phyloP scores from a whole-genome alignment of 2,329 filamentous ascomycete species.

The Neofusicoccum umdonicola region DNA sequence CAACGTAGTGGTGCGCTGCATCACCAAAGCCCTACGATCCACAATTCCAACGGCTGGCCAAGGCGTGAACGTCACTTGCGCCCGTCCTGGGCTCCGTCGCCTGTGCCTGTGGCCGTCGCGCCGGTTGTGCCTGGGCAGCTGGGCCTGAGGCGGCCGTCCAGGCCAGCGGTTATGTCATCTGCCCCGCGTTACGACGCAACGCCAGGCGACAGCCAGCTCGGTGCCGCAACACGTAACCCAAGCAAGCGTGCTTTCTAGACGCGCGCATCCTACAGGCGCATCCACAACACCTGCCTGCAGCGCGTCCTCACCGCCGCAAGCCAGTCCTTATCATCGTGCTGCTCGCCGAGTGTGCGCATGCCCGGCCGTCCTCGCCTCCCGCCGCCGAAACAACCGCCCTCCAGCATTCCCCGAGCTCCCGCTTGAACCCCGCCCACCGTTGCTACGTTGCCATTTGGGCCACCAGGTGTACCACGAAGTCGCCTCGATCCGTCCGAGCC shows the following conservation, averaged over 20 bases:
- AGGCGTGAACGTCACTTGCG: constrained; percentile 1
- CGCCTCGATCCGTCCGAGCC: constrained; percentile 30
- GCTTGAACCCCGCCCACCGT: not conserved
- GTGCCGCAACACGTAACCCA: not conserved
- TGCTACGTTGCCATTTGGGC: constrained; percentile 8
- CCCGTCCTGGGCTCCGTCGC: not conserved
- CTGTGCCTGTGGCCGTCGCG: not conserved
- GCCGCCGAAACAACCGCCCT: constrained; percentile 15
- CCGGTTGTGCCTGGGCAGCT: not conserved
- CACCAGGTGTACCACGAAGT: constrained; percentile 7
- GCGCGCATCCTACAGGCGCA: constrained; percentile 1
- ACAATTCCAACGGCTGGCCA: constrained; percentile 8
- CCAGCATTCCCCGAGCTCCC: constrained; percentile 13
- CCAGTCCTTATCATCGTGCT: not conserved
- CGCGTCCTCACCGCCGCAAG: not conserved
- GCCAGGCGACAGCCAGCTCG: not conserved
- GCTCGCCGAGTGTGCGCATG: not conserved
- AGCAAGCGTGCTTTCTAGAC: not conserved
- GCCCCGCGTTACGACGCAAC: constrained; percentile 3
- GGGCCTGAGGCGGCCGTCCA: not conserved
- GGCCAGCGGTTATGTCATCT: not conserved
- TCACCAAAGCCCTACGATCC: constrained; percentile 7
- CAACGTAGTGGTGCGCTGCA: not conserved
- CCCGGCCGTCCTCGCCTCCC: not conserved
- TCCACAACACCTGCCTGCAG: not conserved